phyloP scores from a whole-genome alignment of 2,329 filamentous ascomycete genomes.

The Phaeosphaeria sp. region DNA sequence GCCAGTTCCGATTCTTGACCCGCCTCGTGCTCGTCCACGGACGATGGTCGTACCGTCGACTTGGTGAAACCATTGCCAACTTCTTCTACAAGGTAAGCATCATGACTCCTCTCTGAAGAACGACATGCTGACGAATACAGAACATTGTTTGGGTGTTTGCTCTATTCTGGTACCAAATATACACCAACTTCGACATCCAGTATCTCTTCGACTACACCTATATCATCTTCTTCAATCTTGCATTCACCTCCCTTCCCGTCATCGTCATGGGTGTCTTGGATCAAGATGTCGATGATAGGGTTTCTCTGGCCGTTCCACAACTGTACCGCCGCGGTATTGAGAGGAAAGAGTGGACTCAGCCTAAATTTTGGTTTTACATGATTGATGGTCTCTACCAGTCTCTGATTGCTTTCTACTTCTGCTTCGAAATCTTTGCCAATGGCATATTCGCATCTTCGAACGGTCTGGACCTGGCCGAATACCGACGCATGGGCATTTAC shows the following conservation, averaged over 20 bases:
- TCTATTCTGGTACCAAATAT: conserved; percentile 98
- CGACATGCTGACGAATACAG: conserved; percentile 51
- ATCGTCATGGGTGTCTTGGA: conserved; percentile 96
- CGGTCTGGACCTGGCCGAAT: conserved; percentile 79
- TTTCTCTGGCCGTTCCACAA: conserved; percentile 93
- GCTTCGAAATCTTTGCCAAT: conserved; percentile 77
- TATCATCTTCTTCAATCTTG: conserved; percentile 94
- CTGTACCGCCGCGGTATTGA: conserved; percentile 96
- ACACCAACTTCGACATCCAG: conserved; percentile 93
- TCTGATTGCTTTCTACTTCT: conserved; percentile 89
- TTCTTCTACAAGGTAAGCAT: conserved; percentile 91
- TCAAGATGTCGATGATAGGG: conserved; percentile 93
- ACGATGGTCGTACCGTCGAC: conserved; percentile 89
- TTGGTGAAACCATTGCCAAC: conserved; percentile 94
- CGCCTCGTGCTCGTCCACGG: conserved; percentile 82
- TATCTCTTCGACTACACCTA: conserved; percentile 99
- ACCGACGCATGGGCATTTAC: conserved; percentile 84
- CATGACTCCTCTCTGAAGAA: background rate
- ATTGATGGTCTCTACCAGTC: conserved; percentile 93
- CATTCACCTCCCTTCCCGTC: conserved; percentile 93
- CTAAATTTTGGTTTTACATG: conserved; percentile 99
- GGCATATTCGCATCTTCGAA: conserved; percentile 74
- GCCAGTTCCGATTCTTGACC: conserved; percentile 84
- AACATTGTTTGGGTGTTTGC: conserved; percentile 98
- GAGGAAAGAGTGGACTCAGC: conserved; percentile 92